phyloP scores from a whole-genome alignment of 257 asterid species.

The Ilex asprella region DNA sequence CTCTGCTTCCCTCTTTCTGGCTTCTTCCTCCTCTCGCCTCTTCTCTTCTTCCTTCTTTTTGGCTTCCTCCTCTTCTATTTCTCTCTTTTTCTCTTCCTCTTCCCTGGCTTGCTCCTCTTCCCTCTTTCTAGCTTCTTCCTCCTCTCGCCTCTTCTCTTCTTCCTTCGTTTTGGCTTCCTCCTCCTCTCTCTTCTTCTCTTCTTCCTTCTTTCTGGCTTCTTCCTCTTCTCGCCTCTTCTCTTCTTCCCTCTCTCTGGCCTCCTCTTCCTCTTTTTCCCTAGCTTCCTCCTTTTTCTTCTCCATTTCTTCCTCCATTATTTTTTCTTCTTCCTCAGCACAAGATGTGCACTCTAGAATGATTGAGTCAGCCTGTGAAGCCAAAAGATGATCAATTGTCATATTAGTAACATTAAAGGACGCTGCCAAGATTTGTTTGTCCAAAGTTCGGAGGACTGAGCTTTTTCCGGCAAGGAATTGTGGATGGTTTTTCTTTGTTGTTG shows the following conservation, averaged over 20 bases:
- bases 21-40: conserved; percentile 6
- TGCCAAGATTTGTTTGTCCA: conserved; percentile 47
- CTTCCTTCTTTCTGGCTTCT: conserved; percentile 18
- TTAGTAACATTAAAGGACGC: conserved; percentile 36
- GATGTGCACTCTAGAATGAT: conserved; percentile 58
- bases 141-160: not conserved
- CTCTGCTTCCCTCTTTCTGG: conserved; percentile 8
- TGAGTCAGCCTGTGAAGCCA: conserved; percentile 33
- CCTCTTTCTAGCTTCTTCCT: not conserved
- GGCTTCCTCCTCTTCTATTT: not conserved
- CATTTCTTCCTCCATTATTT: conserved; percentile 46
- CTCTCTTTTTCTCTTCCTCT: conserved; percentile 13
- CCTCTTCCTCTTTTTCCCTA: conserved; percentile 31
- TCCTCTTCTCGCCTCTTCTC: conserved; percentile 19
- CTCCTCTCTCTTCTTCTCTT: conserved; percentile 8
- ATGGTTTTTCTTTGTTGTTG: conserved; percentile 39
- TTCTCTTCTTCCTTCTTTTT: conserved; percentile 1
- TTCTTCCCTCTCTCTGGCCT: conserved; percentile 21
- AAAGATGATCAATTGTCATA: conserved; percentile 37
- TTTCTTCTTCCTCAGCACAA: conserved; percentile 77
- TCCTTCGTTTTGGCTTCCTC: conserved; percentile 8
- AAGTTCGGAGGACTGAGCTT: conserved; percentile 51
- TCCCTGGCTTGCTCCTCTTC: conserved; percentile 8
- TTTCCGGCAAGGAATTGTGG: conserved; percentile 70
- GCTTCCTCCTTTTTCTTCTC: conserved; percentile 35